These are phyloP conservation scores for Solanum rostratum DNA, from an alignment of 257 asterid genomes.

Conservation along the genomic window DNA sequence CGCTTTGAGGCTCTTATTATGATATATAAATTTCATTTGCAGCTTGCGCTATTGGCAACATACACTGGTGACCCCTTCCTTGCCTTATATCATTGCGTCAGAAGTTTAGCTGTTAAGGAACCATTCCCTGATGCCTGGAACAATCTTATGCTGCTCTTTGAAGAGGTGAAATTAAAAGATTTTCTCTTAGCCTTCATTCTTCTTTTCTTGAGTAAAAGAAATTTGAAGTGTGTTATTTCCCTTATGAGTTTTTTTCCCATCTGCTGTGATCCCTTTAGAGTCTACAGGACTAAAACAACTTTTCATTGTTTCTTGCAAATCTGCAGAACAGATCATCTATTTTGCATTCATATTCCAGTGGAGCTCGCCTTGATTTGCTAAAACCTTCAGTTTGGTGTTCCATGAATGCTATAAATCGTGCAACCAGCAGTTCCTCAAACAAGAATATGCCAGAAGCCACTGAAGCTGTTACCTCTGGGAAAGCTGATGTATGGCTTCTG, in stretches of 20 bases:
- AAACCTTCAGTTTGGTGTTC: slow-evolving; percentile 42
- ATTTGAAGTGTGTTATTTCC: background rate
- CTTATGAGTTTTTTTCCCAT: background rate
- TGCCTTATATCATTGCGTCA: slow-evolving; percentile 72
- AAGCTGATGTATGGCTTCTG: slow-evolving; percentile 50
- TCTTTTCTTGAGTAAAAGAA: background rate
- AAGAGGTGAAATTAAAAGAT: slow-evolving; percentile 40
- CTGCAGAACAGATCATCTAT: slow-evolving; percentile 65
- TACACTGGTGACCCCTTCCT: slow-evolving; percentile 70
- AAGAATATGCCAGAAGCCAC: slow-evolving; percentile 14
- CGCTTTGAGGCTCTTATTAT: background rate
- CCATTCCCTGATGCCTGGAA: slow-evolving; percentile 95
- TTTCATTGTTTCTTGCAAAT: slow-evolving; percentile 16
- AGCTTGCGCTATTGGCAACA: slow-evolving; percentile 82
- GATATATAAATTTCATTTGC: slow-evolving; percentile 10
- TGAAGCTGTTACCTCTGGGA: slow-evolving; percentile 14
- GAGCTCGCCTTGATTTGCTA: slow-evolving; percentile 40
- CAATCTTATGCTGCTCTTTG: slow-evolving; percentile 70
- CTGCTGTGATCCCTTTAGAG: background rate
- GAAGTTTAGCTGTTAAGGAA: slow-evolving; percentile 84
- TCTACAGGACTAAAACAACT: background rate
- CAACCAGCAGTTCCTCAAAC: slow-evolving; percentile 17
- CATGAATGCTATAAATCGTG: slow-evolving; percentile 10
- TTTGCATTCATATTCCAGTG: slow-evolving; percentile 28
- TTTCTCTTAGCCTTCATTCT: background rate